Evolutionary conservation across 1,139 yeast species (phyloP), one percentile per base, ranked within the genome.

Genomic region (Nakaseomyces sp.): DNA sequence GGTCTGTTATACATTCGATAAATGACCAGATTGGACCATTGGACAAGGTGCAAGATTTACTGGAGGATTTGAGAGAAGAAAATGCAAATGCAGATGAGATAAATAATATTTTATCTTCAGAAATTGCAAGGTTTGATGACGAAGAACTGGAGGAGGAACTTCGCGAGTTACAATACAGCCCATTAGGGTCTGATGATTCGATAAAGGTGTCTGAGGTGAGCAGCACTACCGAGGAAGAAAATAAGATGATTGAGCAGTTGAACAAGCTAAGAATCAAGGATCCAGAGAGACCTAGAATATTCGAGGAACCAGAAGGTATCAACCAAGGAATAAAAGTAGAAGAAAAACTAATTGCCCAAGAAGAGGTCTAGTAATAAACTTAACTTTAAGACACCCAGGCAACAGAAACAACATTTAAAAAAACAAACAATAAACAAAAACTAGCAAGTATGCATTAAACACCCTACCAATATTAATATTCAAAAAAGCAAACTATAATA

Each of bases 61-160:
- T 72, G 48, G 62, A 62, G 24, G 73, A 71, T 15, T 52, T 77
- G 4, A 68, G 69, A 19, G 73, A 68, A 6, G 71, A 71, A 43
- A 63, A 69, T 22, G 60, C 54, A 0, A 59, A 60, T 12, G 55
- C 65, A 4, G 65, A 68, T 41, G 64, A 64, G 41, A 59, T 75
- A 4, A 53, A 67, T 3, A 66, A 68, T 15, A 16, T 26, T 15
- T 24, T 26, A 17, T 25, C 31, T 5, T 13, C 26, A 4, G 22
- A 25, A 26, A 37, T 24, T 12, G 16, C 32, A n/a, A 37, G 16
- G 17, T 25, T 39, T 22, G 35, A 39, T 22, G 41, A 39, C n/a
- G 41, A 28, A 9, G 41, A 39, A 19, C 26, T 39, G 17, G 41
- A 39, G 7, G 31, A 29, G 13, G 41, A 39, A 10, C 18, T 39